phyloP scores from a whole-genome alignment of 176 grass and related monocot genomes.

The Triticum timopheevii region DNA sequence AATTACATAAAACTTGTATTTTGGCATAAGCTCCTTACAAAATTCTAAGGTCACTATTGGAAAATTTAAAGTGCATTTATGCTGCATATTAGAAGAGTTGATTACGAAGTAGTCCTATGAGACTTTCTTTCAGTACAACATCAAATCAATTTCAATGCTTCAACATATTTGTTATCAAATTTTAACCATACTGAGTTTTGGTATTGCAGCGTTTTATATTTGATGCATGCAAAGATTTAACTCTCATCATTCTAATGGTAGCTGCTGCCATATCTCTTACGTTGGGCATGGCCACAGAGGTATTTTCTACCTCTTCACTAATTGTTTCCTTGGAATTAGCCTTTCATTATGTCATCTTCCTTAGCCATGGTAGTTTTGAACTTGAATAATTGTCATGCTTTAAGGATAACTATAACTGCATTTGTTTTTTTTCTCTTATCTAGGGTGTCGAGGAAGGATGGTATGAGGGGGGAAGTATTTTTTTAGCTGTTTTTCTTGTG shows the following conservation, averaged over 20 bases:
- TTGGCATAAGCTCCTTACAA: not conserved
- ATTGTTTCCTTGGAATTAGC: slow-evolving; percentile 21
- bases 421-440: slow-evolving; percentile 26
- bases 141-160: not conserved
- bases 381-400: not conserved
- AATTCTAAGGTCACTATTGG: not conserved
- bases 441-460: slow-evolving; percentile 88
- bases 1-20: not conserved
- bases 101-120: not conserved
- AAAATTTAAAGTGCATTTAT: not conserved
- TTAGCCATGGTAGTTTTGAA: not conserved
- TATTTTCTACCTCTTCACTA: slow-evolving; percentile 33
- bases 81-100: not conserved
- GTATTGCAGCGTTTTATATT: slow-evolving; percentile 79
- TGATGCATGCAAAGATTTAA: slow-evolving; percentile 96
- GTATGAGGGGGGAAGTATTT: slow-evolving; percentile 98
- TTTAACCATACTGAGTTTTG: slow-evolving; percentile 29
- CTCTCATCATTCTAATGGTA: slow-evolving; percentile 81
- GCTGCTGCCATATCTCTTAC: slow-evolving; percentile 86
- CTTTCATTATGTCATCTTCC: not conserved
- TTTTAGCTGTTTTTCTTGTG: slow-evolving; percentile 95
- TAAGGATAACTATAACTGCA: not conserved
- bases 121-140: not conserved
- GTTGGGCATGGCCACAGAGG: slow-evolving; percentile 95
- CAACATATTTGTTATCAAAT: slow-evolving; percentile 25